These are phyloP conservation scores for Vairimorpha necatrix DNA, from an alignment of 371 early-diverging fungal genomes.

Conservation along the genomic window DNA sequence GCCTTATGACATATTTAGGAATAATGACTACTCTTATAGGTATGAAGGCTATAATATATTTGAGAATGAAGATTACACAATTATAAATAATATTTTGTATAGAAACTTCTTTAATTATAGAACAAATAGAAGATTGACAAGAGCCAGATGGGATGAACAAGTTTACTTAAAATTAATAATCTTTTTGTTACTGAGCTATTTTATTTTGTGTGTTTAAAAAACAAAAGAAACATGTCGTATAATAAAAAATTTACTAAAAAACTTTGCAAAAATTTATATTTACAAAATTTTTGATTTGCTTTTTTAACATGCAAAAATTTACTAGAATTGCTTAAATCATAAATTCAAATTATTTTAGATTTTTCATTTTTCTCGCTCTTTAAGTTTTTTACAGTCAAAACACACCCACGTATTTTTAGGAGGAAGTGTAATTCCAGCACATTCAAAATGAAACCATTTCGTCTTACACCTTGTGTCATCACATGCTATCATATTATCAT, in stretches of 20 bases:
- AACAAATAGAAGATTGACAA: neutral
- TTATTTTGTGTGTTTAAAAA: neutral
- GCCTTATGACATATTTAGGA: no score
- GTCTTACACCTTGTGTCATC: conserved; percentile 68
- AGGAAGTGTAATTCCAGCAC: conserved; percentile 74
- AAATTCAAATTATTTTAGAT: neutral
- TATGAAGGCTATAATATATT: no score
- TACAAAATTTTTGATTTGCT: no score
- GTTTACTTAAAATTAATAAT: neutral
- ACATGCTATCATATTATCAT: conserved; percentile 65
- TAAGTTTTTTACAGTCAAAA: conserved; percentile 67
- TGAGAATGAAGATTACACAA: neutral
- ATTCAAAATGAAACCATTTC: conserved; percentile 87
- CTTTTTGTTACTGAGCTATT: conserved; percentile 4
- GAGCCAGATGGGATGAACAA: neutral
- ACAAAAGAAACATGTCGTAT: no score
- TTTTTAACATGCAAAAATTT: no score
- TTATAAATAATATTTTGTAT: neutral
- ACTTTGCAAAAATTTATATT: no score
- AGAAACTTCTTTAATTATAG: neutral
- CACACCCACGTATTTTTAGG: conserved; percentile 88
- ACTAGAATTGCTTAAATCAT: neutral
- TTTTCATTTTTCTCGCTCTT: neutral
- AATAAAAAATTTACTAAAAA: no score
- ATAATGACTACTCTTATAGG: no score